Evolutionary conservation across 2,329 filamentous ascomycete species (phyloP), one percentile per base, ranked within the genome.

Genomic region (Colletotrichum falcatum): DNA sequence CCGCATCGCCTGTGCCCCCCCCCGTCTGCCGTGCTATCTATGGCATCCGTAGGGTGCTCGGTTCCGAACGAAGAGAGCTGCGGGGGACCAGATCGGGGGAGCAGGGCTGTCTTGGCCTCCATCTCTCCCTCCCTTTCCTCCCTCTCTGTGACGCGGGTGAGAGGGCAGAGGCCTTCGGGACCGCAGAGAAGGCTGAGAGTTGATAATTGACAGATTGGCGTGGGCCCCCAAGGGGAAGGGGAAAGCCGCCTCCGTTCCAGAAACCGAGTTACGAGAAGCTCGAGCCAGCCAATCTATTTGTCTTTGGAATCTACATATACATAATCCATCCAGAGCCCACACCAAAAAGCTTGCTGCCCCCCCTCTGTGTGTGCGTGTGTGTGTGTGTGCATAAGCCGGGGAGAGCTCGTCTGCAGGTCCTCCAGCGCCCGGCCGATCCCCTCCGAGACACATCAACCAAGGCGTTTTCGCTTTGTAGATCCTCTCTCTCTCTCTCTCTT

Each of bases 271-370:
- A 39, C 58, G 23, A 14, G 20, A 55, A 55, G 66, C 55, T 66
- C 62, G 61, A 70, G 49, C 66, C 66, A 66, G 44, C 66, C 55
- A 61, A n/a, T n/a, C 55, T 61, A 37, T n/a, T n/a, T n/a, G n/a
- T n/a, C n/a, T n/a, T n/a, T n/a, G n/a, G n/a, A 44, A 56, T 56
- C 33, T 55, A 55, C 42, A n/a, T n/a, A n/a, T n/a, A n/a, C n/a
- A n/a, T 26, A 56, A 61, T 56, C 54, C 42, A 61, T 39, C 14
- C 11, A 28, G 23, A 42, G 30, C 33, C 37, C 48, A 61, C 62
- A 18, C 9, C 28, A 1, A 7, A 39, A 33, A 56, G 42, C 28
- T n/a, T n/a, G n/a, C n/a, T n/a, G n/a, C n/a, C n/a, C 26, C 44
- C 33, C 28, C 23, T 20, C 30, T 53, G 7, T n/a, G 4, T 5